These are phyloP conservation scores for Solanum phureja DNA, from an alignment of 257 asterid genomes.

Conservation along the genomic window DNA sequence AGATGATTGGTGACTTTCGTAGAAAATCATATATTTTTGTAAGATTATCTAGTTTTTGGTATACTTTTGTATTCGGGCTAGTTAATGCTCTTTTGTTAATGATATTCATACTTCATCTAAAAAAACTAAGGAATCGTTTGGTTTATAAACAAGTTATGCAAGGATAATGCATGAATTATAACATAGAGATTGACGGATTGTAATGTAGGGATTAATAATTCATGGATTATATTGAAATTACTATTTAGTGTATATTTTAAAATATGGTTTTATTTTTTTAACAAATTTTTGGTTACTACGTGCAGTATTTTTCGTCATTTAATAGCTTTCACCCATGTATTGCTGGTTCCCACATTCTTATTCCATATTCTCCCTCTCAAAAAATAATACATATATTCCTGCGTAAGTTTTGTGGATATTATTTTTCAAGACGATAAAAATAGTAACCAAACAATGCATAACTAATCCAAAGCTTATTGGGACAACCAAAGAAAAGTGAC, in stretches of 20 bases:
- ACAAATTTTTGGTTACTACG: neutral
- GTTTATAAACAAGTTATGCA: neutral
- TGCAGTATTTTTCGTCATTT: neutral
- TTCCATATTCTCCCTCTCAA: neutral
- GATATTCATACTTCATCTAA: neutral
- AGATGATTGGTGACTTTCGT: neutral
- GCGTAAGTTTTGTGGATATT: neutral
- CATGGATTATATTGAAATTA: neutral
- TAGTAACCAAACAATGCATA: neutral
- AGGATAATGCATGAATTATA: neutral
- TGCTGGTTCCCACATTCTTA: neutral
- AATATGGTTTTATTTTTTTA: neutral
- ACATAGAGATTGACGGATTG: neutral
- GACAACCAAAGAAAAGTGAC: neutral
- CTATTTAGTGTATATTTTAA: neutral
- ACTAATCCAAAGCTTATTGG: neutral
- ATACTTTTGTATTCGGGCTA: neutral
- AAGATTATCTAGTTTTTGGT: neutral
- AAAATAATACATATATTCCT: neutral
- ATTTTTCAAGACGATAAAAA: neutral
- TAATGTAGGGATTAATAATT: neutral
- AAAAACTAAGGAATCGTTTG: neutral
- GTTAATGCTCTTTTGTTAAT: neutral
- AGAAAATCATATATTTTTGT: neutral
- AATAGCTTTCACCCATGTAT: neutral